Conservation (phyloP, 352 stramenopile species). For the Pythium biforme region DNA sequence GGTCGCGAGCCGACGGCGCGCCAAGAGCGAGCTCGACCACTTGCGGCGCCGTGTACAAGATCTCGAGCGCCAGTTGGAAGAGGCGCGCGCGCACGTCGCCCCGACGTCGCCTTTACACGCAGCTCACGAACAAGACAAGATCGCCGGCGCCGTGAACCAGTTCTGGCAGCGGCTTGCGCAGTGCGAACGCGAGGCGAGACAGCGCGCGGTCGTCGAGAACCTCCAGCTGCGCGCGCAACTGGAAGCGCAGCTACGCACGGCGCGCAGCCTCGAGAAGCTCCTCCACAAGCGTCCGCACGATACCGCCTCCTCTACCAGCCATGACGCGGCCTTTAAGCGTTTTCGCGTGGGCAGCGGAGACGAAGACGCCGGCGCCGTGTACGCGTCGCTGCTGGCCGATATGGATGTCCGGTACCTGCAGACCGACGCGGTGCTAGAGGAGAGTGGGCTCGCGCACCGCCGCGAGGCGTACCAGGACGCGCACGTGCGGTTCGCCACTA, state of each 20-base stretch:
- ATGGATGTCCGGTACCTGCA: background rate
- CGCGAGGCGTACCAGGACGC: constrained; percentile 7
- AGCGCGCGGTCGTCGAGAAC: constrained; percentile 11
- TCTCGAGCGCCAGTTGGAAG: constrained; percentile 2
- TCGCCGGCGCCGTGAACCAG: background rate
- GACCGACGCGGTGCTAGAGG: background rate
- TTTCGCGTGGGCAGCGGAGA: background rate
- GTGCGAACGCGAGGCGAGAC: constrained; percentile 3
- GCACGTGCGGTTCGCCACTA: background rate
- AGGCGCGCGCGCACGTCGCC: background rate
- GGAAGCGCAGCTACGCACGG: constrained; percentile 7
- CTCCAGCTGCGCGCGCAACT: constrained; percentile 1
- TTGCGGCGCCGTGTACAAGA: constrained; percentile 6
- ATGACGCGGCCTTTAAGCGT: background rate
- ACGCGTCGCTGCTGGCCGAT: background rate
- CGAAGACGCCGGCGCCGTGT: background rate
- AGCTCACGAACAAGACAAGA: background rate
- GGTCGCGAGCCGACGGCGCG: constrained; percentile 5
- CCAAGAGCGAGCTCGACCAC: constrained; percentile 12
- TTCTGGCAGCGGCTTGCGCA: constrained; percentile 17
- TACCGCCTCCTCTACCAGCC: background rate
- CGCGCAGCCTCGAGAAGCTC: constrained; percentile 7
- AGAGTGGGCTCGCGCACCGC: background rate
- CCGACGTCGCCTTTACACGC: background rate
- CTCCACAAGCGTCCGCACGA: constrained; percentile 5